These are phyloP conservation scores for Ilex asprella DNA, from an alignment of 257 asterid species.

Conservation along the genomic window DNA sequence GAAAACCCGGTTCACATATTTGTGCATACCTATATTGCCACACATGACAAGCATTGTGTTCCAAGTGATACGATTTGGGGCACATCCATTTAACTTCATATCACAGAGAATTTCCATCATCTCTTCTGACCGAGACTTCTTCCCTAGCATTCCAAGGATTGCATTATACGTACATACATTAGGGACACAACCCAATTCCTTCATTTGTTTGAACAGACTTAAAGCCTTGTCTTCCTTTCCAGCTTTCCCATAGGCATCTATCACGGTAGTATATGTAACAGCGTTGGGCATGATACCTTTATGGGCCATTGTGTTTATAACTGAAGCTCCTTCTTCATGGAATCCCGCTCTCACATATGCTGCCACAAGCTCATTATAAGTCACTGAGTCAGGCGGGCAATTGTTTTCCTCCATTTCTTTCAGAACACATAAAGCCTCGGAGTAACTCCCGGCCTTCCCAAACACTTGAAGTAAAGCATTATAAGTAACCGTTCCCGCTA, in stretches of 20 bases:
- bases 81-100: conserved; percentile 78
- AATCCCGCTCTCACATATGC: conserved; percentile 95
- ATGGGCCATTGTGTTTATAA: conserved; percentile 64
- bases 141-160: conserved; percentile 86
- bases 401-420: conserved; percentile 85
- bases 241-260: conserved; percentile 92
- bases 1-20: conserved; percentile 60
- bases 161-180: conserved; percentile 87
- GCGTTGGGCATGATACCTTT: conserved; percentile 85
- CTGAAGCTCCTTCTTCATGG: conserved; percentile 70
- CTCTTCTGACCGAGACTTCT: conserved; percentile 70
- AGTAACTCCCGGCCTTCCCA: conserved; percentile 78
- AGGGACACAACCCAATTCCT: conserved; percentile 87
- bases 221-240: conserved; percentile 74
- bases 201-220: conserved; percentile 63
- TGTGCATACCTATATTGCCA: conserved; percentile 79
- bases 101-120: conserved; percentile 73
- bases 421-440: conserved; percentile 69
- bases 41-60: conserved; percentile 81
- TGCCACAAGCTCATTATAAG: conserved; percentile 88
- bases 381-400: conserved; percentile 84
- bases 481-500: conserved; percentile 77
- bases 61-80: conserved; percentile 89
- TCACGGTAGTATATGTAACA: conserved; percentile 80
- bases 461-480: conserved; percentile 83